Conservation (phyloP, 2,329 filamentous ascomycete species). For the Aspergillus ochraceus region DNA sequence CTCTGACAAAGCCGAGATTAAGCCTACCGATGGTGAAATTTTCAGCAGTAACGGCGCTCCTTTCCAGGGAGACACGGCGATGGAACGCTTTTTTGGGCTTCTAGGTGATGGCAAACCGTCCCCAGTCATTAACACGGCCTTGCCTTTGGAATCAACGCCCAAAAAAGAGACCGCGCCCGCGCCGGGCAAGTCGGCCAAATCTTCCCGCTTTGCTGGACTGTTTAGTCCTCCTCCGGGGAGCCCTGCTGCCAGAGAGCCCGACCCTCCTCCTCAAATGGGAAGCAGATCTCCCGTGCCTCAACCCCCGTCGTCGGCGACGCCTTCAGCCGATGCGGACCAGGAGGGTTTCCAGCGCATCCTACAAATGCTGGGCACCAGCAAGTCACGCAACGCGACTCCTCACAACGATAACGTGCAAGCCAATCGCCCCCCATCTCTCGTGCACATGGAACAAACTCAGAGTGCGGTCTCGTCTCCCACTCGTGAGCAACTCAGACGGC, state of each 20-base stretch:
- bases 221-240: constrained; percentile 64
- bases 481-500: constrained; percentile 29
- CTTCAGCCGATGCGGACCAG: constrained; percentile 65
- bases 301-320: constrained; percentile 34
- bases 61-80: constrained; percentile 64
- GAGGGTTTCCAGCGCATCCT: constrained; percentile 82
- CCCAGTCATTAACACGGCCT: constrained; percentile 31
- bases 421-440: constrained; percentile 30
- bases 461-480: constrained; percentile 33
- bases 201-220: constrained; percentile 84
- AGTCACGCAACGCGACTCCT: constrained; percentile 46
- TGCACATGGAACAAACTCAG: constrained; percentile 31
- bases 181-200: constrained; percentile 61
- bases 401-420: constrained; percentile 39
- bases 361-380: constrained; percentile 69
- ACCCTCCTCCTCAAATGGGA: constrained; percentile 19
- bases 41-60: constrained; percentile 58
- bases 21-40: constrained; percentile 51
- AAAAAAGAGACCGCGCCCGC: constrained; percentile 38
- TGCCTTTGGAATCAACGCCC: constrained; percentile 36
- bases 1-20: constrained; percentile 39
- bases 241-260: constrained; percentile 40
- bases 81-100: constrained; percentile 75
- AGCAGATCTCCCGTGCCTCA: constrained; percentile 17
- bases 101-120: constrained; percentile 53